Base-by-base conservation (phyloP, 306 rosid species). In the Rosa persica region DNA sequence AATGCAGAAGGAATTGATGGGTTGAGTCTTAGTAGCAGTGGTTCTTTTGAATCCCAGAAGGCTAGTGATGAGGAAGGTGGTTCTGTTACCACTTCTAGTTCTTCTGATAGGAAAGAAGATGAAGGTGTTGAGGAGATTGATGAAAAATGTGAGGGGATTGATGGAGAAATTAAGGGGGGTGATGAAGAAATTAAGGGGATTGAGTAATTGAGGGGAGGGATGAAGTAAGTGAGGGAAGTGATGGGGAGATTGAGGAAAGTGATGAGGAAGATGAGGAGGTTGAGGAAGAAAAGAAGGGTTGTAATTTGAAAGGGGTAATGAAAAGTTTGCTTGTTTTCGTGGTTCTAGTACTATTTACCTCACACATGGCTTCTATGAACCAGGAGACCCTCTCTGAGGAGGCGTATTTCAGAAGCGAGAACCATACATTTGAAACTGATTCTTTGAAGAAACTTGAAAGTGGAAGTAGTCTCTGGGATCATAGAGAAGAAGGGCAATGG, bases 321-420 rank as follows among this genome's bases (percentile, higher is more conserved):
- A 79, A 81, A 51, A 22, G 68, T 74, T 16, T 79, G 78, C 23
- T 81, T 55, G 10, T 81, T 20, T 25, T 73, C 9, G 47, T 43
- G 71, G 60, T 60, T 81, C 16, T 83, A 13, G 77, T 81, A 38
- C 38, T 83, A 15, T 64, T 57, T 54, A 65, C 79, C 44, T 54
- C 72, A 17, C 80, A 68, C 44, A 57, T 85, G 27, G 57, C 78
- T 81, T 46, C 73, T 20, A 38, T 75, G 87, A 81, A 83, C 75
- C 64, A 54, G 27, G 54, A 72, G 8, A 34, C 12, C 60, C 84
- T 34, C 74, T 67, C 8, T 43, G 72, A 46, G 25, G 49, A 49
- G 75, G 80, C 67, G 9, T 44, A 47, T 80, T 83, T 48, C 23
- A 49, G 61, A 15, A 55, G 54, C 77, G 73, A 46, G 76, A 85